Conservation (phyloP, 352 stramenopile species). For the Hyaloperonospora brassicae region DNA sequence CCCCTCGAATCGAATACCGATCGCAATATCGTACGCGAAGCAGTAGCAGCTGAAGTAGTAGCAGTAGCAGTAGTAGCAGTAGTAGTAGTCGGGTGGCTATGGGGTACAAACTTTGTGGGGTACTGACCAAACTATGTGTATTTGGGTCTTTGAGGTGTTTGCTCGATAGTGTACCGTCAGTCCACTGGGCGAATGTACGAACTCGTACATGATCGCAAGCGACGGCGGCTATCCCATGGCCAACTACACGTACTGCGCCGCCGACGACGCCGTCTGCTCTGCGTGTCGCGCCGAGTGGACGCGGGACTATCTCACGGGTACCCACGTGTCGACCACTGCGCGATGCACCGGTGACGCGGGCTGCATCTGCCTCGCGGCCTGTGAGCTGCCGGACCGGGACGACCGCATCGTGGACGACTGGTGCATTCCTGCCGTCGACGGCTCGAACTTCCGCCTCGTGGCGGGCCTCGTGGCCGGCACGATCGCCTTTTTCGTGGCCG, state of each 20-base stretch:
- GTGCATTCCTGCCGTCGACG: constrained; percentile 21
- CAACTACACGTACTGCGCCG: constrained; percentile 35
- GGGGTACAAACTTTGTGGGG: too few species aligned
- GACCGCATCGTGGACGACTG: constrained; percentile 20
- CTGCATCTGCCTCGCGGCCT: constrained; percentile 40
- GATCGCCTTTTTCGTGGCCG: constrained; percentile 24
- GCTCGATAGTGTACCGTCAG: constrained; percentile 33
- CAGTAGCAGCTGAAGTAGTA: too few species aligned
- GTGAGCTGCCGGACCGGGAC: constrained; percentile 23
- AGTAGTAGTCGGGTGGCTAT: too few species aligned
- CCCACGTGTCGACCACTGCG: constrained; percentile 9
- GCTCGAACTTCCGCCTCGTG: constrained; percentile 24
- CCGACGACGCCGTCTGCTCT: constrained; percentile 21
- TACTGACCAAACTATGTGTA: too few species aligned
- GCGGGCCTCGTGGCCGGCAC: constrained; percentile 17
- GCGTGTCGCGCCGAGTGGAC: constrained; percentile 25
- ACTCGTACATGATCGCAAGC: constrained; percentile 18
- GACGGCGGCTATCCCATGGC: constrained; percentile 21
- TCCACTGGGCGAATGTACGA: constrained; percentile 27
- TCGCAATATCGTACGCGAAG: too few species aligned
- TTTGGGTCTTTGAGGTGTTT: too few species aligned
- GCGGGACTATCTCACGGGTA: constrained; percentile 5
- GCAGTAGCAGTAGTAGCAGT: too few species aligned
- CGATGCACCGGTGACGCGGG: constrained; percentile 28
- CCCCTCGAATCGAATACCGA: too few species aligned